Percentiles rank a stretch among this genome's conserved stretches.
phyloP scores from a whole-genome alignment of 148 eudicot genomes.

The Dianthus caryophyllus region DNA sequence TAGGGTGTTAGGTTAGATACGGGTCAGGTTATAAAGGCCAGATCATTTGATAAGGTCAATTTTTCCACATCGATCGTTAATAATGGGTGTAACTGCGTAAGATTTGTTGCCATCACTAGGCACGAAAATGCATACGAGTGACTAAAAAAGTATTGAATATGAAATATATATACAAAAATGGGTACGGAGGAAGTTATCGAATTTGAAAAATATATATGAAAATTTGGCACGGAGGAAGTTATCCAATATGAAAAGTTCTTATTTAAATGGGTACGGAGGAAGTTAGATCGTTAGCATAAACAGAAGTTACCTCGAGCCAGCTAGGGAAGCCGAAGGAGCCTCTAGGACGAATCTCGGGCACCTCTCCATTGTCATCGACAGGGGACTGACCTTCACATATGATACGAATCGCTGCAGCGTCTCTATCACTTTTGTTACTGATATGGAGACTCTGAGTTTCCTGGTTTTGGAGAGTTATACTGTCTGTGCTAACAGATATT shows the following conservation, averaged over 20 bases:
- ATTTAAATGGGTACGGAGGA: background rate
- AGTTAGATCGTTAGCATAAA: background rate
- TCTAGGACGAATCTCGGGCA: constrained; percentile 51
- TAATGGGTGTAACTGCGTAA: background rate
- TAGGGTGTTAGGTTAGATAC: too few relatives aligned
- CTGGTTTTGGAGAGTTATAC: constrained; percentile 64
- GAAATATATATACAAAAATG: background rate
- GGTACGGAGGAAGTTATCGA: background rate
- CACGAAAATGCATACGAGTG: background rate
- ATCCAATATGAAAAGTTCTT: background rate
- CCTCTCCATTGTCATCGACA: constrained; percentile 39
- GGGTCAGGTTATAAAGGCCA: too few relatives aligned
- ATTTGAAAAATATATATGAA: background rate
- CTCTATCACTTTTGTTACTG: constrained; percentile 53
- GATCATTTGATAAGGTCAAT: too few relatives aligned
- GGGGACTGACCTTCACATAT: constrained; percentile 63
- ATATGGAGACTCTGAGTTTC: constrained; percentile 47
- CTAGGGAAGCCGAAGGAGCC: constrained; percentile 79
- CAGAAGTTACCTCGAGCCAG: constrained; percentile 82
- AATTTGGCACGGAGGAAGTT: background rate
- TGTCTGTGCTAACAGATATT: constrained; percentile 45
- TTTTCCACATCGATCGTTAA: too few relatives aligned
- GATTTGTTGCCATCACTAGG: too few relatives aligned
- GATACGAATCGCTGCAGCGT: constrained; percentile 47
- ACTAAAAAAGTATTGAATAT: background rate